These are phyloP conservation scores for Ascosphaera pollenicola DNA, from an alignment of 2,329 filamentous ascomycete species.

Conservation along the genomic window DNA sequence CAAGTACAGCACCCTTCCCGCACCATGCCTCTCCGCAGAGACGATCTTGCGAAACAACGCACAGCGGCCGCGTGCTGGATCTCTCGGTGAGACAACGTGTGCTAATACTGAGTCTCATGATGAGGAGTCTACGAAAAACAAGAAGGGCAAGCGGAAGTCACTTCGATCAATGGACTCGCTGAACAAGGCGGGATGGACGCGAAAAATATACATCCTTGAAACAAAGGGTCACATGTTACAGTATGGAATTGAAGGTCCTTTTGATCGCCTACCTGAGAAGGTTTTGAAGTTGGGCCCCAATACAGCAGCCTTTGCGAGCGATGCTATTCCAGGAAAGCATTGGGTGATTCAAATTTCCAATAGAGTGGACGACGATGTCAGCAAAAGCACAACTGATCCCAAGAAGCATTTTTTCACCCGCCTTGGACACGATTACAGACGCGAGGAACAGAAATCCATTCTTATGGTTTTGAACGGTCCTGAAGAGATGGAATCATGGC, in stretches of 20 bases:
- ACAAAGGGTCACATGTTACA: slow-evolving; percentile 24
- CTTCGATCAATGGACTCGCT: slow-evolving; percentile 16
- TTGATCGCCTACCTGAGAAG: slow-evolving; percentile 25
- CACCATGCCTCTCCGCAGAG: slow-evolving; percentile 47
- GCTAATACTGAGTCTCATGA: slow-evolving; percentile 3
- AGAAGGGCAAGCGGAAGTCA: slow-evolving; percentile 15
- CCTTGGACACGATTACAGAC: slow-evolving; percentile 14
- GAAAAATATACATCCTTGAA: slow-evolving; percentile 24
- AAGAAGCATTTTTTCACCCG: slow-evolving; percentile 18
- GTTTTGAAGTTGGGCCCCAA: slow-evolving; percentile 23
- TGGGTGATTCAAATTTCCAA: slow-evolving; percentile 26
- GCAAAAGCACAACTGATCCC: slow-evolving; percentile 9
- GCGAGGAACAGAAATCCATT: slow-evolving; percentile 16
- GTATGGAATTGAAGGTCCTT: slow-evolving; percentile 21
- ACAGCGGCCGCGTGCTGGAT: slow-evolving; percentile 8
- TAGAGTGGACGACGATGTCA: slow-evolving; percentile 12
- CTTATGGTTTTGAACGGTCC: slow-evolving; percentile 22
- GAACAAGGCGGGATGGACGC: slow-evolving; percentile 19
- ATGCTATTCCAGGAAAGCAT: slow-evolving; percentile 26
- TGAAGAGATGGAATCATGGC: slow-evolving; percentile 23
- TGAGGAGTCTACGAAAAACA: slow-evolving; percentile 5
- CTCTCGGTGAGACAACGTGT: slow-evolving; percentile 6
- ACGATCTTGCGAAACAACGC: slow-evolving; percentile 36
- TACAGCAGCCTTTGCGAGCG: slow-evolving; percentile 27
- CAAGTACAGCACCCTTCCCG: slow-evolving; percentile 48